These are phyloP conservation scores for Cenchrus purpureus DNA, from an alignment of 176 grass and related monocot genomes.

Conservation along the genomic window DNA sequence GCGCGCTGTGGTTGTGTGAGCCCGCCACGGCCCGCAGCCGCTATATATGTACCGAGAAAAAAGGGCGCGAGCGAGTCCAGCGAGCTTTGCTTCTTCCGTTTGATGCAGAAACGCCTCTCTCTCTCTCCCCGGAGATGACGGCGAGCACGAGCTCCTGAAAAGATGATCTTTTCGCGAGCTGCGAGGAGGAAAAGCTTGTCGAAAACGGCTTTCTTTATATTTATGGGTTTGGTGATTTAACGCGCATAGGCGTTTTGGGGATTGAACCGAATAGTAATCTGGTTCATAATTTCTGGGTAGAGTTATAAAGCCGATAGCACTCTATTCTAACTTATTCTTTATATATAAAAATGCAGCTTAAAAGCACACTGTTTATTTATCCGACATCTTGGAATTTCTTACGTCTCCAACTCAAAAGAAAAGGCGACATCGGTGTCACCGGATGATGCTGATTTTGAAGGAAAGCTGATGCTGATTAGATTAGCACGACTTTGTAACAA, in stretches of 20 bases:
- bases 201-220: no score
- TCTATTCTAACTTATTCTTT: neutral
- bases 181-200: no score
- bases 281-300: neutral
- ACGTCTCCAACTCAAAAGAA: neutral
- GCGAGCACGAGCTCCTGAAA: conserved; percentile 28
- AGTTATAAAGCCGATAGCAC: neutral
- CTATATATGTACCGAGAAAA: conserved; percentile 9
- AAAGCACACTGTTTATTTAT: neutral
- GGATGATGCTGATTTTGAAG: neutral
- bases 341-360: neutral
- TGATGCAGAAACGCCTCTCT: conserved; percentile 40
- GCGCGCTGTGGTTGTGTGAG: neutral
- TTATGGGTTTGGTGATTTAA: no score
- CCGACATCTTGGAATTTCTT: neutral
- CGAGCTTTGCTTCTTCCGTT: conserved; percentile 28
- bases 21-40: conserved; percentile 14
- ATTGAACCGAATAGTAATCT: no score
- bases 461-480: neutral
- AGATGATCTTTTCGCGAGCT: no score
- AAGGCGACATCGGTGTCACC: neutral
- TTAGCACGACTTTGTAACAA: neutral
- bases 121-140: neutral
- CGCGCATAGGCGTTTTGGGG: no score
- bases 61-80: conserved; percentile 20